These are phyloP conservation scores for Aphanomyces astaci DNA, from an alignment of 352 stramenopile species.

Conservation along the genomic window DNA sequence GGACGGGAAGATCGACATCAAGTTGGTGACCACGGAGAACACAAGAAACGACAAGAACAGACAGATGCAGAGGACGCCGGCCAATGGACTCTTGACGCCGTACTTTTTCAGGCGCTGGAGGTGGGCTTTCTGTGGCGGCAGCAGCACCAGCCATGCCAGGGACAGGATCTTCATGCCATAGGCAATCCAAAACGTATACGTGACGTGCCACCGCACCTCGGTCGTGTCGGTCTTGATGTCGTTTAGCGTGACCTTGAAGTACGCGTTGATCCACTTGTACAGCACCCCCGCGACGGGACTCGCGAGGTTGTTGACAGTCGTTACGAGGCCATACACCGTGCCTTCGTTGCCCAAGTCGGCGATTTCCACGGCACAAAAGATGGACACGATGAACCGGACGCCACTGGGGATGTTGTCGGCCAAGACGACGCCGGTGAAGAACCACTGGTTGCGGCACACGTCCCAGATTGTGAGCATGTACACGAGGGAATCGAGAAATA, in stretches of 20 bases:
- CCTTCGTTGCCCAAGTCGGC: slow-evolving; percentile 66
- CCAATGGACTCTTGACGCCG: not conserved
- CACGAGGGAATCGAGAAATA: not conserved
- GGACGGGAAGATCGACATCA: slow-evolving; percentile 11
- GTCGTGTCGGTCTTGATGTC: slow-evolving; percentile 45
- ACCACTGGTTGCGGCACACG: slow-evolving; percentile 50
- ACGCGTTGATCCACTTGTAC: slow-evolving; percentile 47
- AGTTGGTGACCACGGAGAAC: slow-evolving; percentile 2
- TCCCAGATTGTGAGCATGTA: slow-evolving; percentile 44
- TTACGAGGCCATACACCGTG: slow-evolving; percentile 67
- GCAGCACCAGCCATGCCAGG: slow-evolving; percentile 41
- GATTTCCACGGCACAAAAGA: slow-evolving; percentile 73
- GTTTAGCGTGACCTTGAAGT: slow-evolving; percentile 50
- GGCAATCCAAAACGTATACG: slow-evolving; percentile 44
- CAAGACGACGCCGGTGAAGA: slow-evolving; percentile 47
- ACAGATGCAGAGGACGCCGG: not conserved
- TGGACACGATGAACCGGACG: slow-evolving; percentile 63
- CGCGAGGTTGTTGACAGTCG: slow-evolving; percentile 67
- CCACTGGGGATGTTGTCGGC: slow-evolving; percentile 53
- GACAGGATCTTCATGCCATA: slow-evolving; percentile 43
- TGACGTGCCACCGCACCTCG: slow-evolving; percentile 50
- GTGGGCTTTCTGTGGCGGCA: slow-evolving; percentile 35
- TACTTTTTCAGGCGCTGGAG: not conserved
- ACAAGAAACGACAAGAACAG: not conserved
- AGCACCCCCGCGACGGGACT: slow-evolving; percentile 46